phyloP scores from a whole-genome alignment of 2,329 filamentous ascomycete genomes.

The Calonectria henricotiae region DNA sequence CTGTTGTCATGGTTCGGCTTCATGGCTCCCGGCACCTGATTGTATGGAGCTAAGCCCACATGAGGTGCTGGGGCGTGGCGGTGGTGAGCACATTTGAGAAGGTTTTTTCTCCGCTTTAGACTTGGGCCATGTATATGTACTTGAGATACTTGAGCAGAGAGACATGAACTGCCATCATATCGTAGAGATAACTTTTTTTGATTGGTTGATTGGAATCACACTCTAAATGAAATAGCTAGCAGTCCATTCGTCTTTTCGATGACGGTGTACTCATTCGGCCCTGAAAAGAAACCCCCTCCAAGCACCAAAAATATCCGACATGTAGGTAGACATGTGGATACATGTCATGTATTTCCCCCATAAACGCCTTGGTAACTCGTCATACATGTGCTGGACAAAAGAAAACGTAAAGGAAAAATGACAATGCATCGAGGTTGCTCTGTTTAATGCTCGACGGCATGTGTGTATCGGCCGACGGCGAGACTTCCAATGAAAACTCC shows the following conservation, averaged over 20 bases:
- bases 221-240: neutral
- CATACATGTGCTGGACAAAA: neutral
- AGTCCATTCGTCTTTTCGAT: neutral
- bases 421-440: neutral
- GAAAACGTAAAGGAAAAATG: neutral
- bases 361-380: conserved; percentile 10
- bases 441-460: conserved; percentile 65
- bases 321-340: conserved; percentile 6
- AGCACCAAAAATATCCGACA: conserved; percentile 3
- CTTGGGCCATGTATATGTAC: conserved; percentile 58
- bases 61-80: conserved; percentile 14
- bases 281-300: neutral
- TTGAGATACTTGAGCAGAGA: conserved; percentile 42
- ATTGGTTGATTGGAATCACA: conserved; percentile 6
- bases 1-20: neutral
- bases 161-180: neutral
- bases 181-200: neutral
- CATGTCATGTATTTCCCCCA: neutral
- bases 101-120: conserved; percentile 58
- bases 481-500: conserved; percentile 92
- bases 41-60: conserved; percentile 28
- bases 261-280: neutral
- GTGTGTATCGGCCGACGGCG: conserved; percentile 79
- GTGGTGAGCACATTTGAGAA: conserved; percentile 69
- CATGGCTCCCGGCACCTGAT: conserved; percentile 8